Base-by-base conservation (phyloP, 108 stramenopile genomes). In the Pseudonitzschia delicatissima region DNA sequence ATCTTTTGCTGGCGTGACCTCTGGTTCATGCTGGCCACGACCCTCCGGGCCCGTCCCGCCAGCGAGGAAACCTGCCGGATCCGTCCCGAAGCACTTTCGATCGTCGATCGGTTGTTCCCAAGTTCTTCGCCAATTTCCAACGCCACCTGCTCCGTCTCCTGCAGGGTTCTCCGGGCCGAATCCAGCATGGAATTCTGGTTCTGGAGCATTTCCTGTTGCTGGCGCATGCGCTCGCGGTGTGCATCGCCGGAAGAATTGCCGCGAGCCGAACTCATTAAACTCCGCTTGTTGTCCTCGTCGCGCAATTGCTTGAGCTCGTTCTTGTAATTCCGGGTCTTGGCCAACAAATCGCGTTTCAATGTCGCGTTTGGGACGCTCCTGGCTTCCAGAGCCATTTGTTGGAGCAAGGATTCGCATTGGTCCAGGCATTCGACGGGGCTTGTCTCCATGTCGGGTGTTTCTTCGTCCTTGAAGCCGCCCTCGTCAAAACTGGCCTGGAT, bases 371-470 rank as follows among this genome's bases (percentile, higher is more conserved):
- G 81, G 12, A 81, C 80, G 32, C 53, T 55, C 27, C 96, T 74
- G 5, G 93, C 94, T 61, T 98, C 97, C 50, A 98, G 62, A 17
- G 90, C 88, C 97, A 98, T 98, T 80, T 97, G 96, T 68, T 98
- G 96, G 49, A 98, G 66, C 33, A 96, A 69, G 62, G 96, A 95
- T 39, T 91, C 92, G 65, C 94, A 92, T 77, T 98, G 95, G 17
- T 68, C 67, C 35, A 98, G 27, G 45, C 96, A 70, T 57, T 73
- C 82, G 21, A 77, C 69, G 6, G 45, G 37, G 20, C 20, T 33
- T 29, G 31, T 33, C 29, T 45, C 12, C 9, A 28, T 31, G 26
- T 28, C 45, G 7, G n/a, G 45, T 15, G 63, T 48, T 48, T 65
- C 64, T 23, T 61, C 45, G 67, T 72, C 58, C 34, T 71, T 29